Evolutionary conservation across 2,329 filamentous ascomycete genomes (phyloP).

Genomic region (Aspergillus pseudotamarii): DNA sequence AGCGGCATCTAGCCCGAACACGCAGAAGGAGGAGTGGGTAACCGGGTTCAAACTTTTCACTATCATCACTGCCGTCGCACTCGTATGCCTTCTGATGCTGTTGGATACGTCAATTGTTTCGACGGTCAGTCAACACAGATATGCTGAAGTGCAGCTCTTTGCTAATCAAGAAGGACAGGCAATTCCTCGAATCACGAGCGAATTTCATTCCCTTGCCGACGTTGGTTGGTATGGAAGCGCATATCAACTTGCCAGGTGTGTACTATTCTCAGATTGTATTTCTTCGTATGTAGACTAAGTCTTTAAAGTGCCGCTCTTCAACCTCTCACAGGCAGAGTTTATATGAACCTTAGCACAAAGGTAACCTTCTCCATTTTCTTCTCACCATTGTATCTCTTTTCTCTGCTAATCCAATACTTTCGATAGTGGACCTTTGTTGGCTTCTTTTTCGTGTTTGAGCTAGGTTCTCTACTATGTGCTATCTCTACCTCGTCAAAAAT

Average conservation of each 20-base stretch:
- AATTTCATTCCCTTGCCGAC: constrained; percentile 32
- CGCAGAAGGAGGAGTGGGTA: no score
- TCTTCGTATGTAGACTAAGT: no score
- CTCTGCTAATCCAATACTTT: no score
- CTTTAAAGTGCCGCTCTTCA: background rate
- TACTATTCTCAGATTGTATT: no score
- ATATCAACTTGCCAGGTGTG: constrained; percentile 15
- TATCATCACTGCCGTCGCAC: background rate
- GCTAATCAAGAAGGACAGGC: constrained; percentile 13
- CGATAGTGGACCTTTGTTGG: constrained; percentile 32
- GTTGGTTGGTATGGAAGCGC: constrained; percentile 42
- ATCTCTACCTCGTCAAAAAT: constrained; percentile 36
- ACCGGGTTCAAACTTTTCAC: background rate
- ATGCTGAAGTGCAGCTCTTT: no score
- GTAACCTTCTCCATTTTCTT: background rate
- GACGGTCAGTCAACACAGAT: constrained; percentile 16
- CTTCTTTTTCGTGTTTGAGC: constrained; percentile 43
- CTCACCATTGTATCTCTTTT: no score
- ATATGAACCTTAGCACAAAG: background rate
- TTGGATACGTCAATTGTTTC: constrained; percentile 35
- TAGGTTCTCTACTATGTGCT: constrained; percentile 46
- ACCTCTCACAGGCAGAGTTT: background rate
- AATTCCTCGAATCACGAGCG: constrained; percentile 32
- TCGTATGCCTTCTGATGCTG: constrained; percentile 7
- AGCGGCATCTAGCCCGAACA: no score